phyloP scores from a whole-genome alignment of 2,329 filamentous ascomycete species.

The Zelopaecilomyces penicillatus region DNA sequence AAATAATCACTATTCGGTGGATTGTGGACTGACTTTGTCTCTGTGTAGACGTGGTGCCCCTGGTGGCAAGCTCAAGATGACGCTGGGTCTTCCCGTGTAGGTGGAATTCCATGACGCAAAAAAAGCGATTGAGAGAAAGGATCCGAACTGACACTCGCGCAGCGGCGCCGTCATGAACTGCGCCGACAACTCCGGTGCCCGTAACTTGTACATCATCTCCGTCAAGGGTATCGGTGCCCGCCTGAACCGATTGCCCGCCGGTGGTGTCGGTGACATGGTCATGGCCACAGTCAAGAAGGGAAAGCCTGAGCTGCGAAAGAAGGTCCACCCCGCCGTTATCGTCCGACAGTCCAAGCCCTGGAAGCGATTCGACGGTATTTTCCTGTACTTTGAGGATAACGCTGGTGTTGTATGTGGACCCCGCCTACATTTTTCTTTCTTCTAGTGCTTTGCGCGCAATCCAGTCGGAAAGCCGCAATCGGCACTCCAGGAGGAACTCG shows the following conservation, averaged over 20 bases:
- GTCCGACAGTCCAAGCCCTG: slow-evolving; percentile 99
- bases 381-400: slow-evolving; percentile 99
- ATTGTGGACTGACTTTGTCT: slow-evolving; percentile 23
- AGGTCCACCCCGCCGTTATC: slow-evolving; percentile 99
- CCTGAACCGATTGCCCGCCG: slow-evolving; percentile 93
- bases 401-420: slow-evolving; percentile 79
- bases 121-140: background rate
- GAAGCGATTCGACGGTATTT: slow-evolving; percentile 97
- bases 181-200: slow-evolving; percentile 97
- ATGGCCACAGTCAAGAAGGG: slow-evolving; percentile 99
- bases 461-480: too few relatives aligned
- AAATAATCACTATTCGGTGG: background rate
- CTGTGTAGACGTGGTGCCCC: slow-evolving; percentile 69
- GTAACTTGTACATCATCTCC: slow-evolving; percentile 99
- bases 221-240: slow-evolving; percentile 98
- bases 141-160: slow-evolving; percentile 15
- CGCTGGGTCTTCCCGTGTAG: slow-evolving; percentile 99
- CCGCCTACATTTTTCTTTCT: background rate
- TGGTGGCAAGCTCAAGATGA: slow-evolving; percentile 99
- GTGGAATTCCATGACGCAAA: slow-evolving; percentile 25
- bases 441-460: background rate
- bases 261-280: slow-evolving; percentile 99
- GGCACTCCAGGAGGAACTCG: background rate
- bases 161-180: slow-evolving; percentile 99
- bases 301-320: slow-evolving; percentile 99